Base-by-base conservation (phyloP, 257 asterid genomes). In the Orobanche coerulescens region DNA sequence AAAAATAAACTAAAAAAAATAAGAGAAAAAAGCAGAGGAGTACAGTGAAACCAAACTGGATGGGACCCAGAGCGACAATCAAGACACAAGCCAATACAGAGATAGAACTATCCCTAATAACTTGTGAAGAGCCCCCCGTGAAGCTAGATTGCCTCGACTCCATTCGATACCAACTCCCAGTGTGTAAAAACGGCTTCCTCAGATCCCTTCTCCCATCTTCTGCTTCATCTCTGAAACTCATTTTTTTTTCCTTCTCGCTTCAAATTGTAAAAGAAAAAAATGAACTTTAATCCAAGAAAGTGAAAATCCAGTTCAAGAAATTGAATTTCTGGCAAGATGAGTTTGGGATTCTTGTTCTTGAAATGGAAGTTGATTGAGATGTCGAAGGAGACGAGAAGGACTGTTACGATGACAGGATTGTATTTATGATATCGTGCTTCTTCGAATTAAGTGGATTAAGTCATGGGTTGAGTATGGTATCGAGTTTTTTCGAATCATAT, bases 121-220 rank as follows among this genome's bases (percentile, higher is more conserved):
- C 83, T 75, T 84, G 94, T 52, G 97, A 64, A 31, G 95, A 84
- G 5, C 90, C 82, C 88, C 90, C 82, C 88, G 79, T 76, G 81
- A 79, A 48, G 60, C 97, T 87, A 0, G 97, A 90, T 46, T 87
- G 95, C 60, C 87, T 75, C 24, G 97, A 90, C 0, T 95, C 84
- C 97, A 90, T 87, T 26, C 93, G 68, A 39, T 90, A 90, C 97
- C 95, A 90, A 74, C 97, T 90, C 71, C 95, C 97, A 1, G 97
- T 87, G 20, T 90, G 95, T 42, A 90, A 70, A 72, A 90, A 87
- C 40, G 97, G 97, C 76, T 90, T 87, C 88, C 80, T 73, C 69
- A 84, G 82, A 78, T 84, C 97, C 11, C 85, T 64, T 57, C 90
- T 75, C 22, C 86, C 93, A 58, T 87, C 96, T 5, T 83, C 92